phyloP scores from a whole-genome alignment of 345 rosid genomes.

The Carallia brachiata region DNA sequence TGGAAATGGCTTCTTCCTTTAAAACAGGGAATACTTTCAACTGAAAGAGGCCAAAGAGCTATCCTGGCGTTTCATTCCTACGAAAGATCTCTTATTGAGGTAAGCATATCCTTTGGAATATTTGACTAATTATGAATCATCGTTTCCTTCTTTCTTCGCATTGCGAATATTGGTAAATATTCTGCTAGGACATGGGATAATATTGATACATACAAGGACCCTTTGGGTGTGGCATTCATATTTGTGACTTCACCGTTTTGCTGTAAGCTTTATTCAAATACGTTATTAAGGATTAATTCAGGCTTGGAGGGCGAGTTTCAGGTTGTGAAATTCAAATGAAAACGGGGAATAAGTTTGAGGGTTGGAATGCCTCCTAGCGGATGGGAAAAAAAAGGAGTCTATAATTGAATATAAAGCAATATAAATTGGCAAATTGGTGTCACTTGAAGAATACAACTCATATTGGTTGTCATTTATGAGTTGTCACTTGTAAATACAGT shows the following conservation, averaged over 20 bases:
- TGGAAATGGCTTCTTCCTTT: conserved; percentile 3
- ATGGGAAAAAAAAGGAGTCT: background rate
- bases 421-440: background rate
- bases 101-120: conserved; percentile 16
- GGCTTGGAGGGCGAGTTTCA: background rate
- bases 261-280: no score
- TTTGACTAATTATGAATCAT: background rate
- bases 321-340: conserved; percentile 1
- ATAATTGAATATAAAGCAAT: background rate
- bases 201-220: no score
- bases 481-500: background rate
- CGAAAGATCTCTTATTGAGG: conserved; percentile 86
- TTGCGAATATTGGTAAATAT: no score
- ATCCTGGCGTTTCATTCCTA: conserved; percentile 56
- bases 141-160: background rate
- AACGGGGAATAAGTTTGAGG: background rate
- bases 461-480: background rate
- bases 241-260: no score
- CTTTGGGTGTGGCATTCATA: no score
- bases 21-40: conserved; percentile 86
- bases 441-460: background rate
- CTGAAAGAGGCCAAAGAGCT: conserved; percentile 84
- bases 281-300: background rate
- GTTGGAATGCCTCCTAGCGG: background rate
- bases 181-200: no score